A percentile compares a stretch with the other conserved stretches of the same genome.
Conservation (phyloP, 2,329 filamentous ascomycete genomes). For the Capronia epimyces region DNA sequence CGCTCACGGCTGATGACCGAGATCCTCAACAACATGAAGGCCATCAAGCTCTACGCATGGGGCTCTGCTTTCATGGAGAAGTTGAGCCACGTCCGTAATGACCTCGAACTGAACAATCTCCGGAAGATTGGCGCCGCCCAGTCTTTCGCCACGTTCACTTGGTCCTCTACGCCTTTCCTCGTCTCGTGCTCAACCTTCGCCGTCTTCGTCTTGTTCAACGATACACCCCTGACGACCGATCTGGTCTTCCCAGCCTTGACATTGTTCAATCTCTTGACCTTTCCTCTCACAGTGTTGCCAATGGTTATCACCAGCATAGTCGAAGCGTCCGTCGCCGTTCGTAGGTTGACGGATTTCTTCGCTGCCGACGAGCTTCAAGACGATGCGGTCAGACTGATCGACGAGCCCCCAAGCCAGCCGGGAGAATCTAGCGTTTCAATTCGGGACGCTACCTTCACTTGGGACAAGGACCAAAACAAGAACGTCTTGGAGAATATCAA, state of each 20-base stretch:
- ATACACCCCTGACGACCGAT: slow-evolving; percentile 78
- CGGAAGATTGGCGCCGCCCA: slow-evolving; percentile 94
- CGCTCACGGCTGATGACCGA: slow-evolving; percentile 91
- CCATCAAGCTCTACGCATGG: slow-evolving; percentile 98
- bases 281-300: slow-evolving; percentile 85
- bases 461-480: slow-evolving; percentile 72
- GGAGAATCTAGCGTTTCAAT: slow-evolving; percentile 85
- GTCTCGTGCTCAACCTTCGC: slow-evolving; percentile 96
- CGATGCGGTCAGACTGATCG: slow-evolving; percentile 64
- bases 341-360: slow-evolving; percentile 77
- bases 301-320: slow-evolving; percentile 98
- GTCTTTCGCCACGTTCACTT: slow-evolving; percentile 93
- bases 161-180: slow-evolving; percentile 94
- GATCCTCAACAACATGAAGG: slow-evolving; percentile 99
- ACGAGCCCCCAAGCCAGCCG: slow-evolving; percentile 63
- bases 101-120: slow-evolving; percentile 88
- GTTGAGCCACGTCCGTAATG: slow-evolving; percentile 91
- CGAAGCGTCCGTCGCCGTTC: slow-evolving; percentile 88
- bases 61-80: slow-evolving; percentile 96
- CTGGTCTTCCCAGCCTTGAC: slow-evolving; percentile 92
- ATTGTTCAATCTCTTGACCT: slow-evolving; percentile 92
- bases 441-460: slow-evolving; percentile 82
- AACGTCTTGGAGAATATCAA: slow-evolving; percentile 75
- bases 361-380: slow-evolving; percentile 82
- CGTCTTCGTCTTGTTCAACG: slow-evolving; percentile 80